Evolutionary conservation across 768 basidiomycete species (phyloP).

Genomic region (Lentinula edodes): DNA sequence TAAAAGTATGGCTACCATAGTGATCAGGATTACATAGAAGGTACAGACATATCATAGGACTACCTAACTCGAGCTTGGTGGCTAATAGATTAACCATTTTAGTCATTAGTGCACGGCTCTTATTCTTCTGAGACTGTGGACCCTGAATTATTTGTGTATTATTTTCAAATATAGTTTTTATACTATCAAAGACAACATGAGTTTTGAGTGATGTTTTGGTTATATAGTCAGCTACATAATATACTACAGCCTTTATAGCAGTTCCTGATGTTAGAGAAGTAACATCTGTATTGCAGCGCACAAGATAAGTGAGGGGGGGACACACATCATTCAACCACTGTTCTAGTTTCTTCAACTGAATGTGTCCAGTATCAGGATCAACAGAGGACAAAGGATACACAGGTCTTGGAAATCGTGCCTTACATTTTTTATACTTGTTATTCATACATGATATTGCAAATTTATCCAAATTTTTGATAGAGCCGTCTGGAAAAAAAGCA

Average conservation of each 20-base stretch:
- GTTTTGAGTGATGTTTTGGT: constrained; percentile 35
- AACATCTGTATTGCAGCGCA: constrained; percentile 33
- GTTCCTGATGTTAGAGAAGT: constrained; percentile 33
- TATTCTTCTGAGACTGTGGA: constrained; percentile 9
- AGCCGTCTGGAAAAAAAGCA: constrained; percentile 10
- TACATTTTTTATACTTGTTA: constrained; percentile 24
- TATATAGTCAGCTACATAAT: constrained; percentile 39
- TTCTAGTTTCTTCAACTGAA: constrained; percentile 28
- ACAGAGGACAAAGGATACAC: constrained; percentile 15
- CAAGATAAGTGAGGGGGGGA: constrained; percentile 23
- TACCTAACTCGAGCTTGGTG: constrained; percentile 30
- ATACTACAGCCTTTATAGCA: constrained; percentile 29
- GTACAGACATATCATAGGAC: constrained; percentile 30
- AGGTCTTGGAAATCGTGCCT: constrained; percentile 28
- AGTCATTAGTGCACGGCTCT: constrained; percentile 23
- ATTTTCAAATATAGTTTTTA: constrained; percentile 19
- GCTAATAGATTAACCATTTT: constrained; percentile 32
- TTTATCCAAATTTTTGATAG: constrained; percentile 1
- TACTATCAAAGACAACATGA: constrained; percentile 9
- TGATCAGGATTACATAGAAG: constrained; percentile 30
- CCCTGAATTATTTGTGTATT: constrained; percentile 17
- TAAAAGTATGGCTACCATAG: constrained; percentile 30
- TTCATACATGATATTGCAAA: constrained; percentile 18
- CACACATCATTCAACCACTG: constrained; percentile 30
- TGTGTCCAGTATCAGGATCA: constrained; percentile 20